Evolutionary conservation across 2,329 filamentous ascomycete species (phyloP), one percentile per base, ranked within the genome.

Genomic region (Trichoderma semiorbis): DNA sequence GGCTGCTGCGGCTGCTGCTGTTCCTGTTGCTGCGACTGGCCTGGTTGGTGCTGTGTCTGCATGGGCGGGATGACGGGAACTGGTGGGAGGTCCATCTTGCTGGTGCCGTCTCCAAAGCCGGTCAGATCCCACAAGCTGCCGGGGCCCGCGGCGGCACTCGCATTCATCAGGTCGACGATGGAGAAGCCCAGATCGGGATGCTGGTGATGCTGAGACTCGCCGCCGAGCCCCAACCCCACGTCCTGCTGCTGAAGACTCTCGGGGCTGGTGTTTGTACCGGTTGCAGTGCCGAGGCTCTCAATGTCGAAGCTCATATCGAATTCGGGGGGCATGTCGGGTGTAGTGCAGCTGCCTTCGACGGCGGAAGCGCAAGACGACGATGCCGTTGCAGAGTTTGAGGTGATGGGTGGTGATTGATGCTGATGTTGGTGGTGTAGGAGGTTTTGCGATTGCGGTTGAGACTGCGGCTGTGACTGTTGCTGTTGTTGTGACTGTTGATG

Each of bases 271-370:
- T 78, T 75, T 24, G 71, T 76, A 67, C 78, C 77, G 62, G 79
- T 77, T 50, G 77, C 75, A 14, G 66, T 76, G 70, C 78, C 77
- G 62, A 80, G 60, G 73, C 75, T 76, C 69, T 79, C 76, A 34
- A 81, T 79, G 69, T 81, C 80, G 72, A 82, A 80, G 75, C 75
- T 74, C 79, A 82, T 79, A 73, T 82, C 80, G 74, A 82, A 82
- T 21, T 80, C 80, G 60, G 78, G 75, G 21, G 72, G 62, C 70
- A 74, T 72, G 43, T 74, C 74, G 32, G 74, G 72, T 39, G 71
- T 58, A 68, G 65, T 43, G 76, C 76, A 73, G 58, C 64, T 55
- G 71, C 68, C 70, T 72, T 73, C 75, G 55, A 64, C 74, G 70
- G 72, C 75, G 55, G 78, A 76, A 18, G 75, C 58, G 10, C 72